These are phyloP conservation scores for Phytopythium ostracodes DNA, from an alignment of 352 stramenopile species.

Conservation along the genomic window DNA sequence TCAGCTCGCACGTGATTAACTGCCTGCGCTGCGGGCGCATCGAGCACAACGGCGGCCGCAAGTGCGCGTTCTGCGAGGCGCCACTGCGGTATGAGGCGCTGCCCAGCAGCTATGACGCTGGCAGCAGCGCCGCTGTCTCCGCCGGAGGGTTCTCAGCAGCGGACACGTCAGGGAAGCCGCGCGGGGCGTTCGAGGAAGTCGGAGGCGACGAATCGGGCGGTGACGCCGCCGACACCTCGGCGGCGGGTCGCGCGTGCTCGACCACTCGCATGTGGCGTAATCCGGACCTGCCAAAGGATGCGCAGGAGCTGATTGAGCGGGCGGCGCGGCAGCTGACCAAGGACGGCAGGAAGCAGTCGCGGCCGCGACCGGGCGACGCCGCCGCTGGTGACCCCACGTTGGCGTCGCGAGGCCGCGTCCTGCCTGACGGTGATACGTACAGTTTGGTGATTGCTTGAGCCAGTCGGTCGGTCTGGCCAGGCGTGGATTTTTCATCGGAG, in stretches of 20 bases:
- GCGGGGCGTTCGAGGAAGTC: constrained; percentile 8
- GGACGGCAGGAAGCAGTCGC: constrained; percentile 1
- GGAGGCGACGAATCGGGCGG: no score
- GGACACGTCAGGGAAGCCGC: not conserved
- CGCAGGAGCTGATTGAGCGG: constrained; percentile 43
- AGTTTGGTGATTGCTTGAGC: not conserved
- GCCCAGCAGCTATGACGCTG: constrained; percentile 27
- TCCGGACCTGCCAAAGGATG: constrained; percentile 48
- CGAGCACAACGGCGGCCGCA: constrained; percentile 51
- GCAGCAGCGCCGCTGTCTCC: not conserved
- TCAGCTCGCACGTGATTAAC: constrained; percentile 59
- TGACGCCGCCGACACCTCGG: no score
- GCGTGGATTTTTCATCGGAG: not conserved
- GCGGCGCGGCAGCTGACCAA: constrained; percentile 43
- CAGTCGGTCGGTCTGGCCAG: not conserved
- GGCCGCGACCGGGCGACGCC: not conserved
- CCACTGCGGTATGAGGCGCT: constrained; percentile 56
- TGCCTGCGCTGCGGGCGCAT: constrained; percentile 65
- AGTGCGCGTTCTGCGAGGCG: constrained; percentile 51
- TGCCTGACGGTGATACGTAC: not conserved
- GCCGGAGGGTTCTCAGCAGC: constrained; percentile 1
- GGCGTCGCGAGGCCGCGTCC: constrained; percentile 1
- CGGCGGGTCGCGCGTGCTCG: not conserved
- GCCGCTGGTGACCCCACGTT: not conserved
- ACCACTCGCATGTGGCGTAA: constrained; percentile 34